A percentile compares a stretch with the other conserved stretches of the same genome.
Evolutionary conservation across 2,329 filamentous ascomycete genomes (phyloP).

Genomic region (Talaromyces albobiverticillius): DNA sequence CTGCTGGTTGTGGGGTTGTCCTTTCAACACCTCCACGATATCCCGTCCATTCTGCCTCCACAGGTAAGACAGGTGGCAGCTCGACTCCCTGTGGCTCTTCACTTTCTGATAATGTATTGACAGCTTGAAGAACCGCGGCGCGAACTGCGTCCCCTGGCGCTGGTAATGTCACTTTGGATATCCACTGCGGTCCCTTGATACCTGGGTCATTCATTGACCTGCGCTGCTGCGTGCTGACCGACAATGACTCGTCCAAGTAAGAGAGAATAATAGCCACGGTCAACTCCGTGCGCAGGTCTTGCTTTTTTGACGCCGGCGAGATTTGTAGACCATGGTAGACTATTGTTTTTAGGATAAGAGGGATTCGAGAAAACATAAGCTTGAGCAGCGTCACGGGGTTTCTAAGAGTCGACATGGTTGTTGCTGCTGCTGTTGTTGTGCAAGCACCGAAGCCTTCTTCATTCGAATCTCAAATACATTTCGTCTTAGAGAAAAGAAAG

Average conservation of each 20-base stretch:
- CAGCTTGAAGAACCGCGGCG: conserved; percentile 36
- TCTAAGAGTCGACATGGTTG: conserved; percentile 24
- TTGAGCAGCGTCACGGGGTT: conserved; percentile 30
- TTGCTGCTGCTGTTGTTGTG: too few species aligned
- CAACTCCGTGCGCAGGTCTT: conserved; percentile 74
- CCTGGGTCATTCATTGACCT: conserved; percentile 61
- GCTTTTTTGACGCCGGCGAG: conserved; percentile 69
- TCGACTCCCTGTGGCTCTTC: conserved; percentile 37
- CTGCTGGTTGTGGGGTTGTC: conserved; percentile 35
- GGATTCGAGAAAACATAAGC: conserved; percentile 37
- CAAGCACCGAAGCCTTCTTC: too few species aligned
- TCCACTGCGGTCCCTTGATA: conserved; percentile 78
- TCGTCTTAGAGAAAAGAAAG: too few species aligned
- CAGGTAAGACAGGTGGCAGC: conserved; percentile 31
- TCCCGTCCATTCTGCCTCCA: conserved; percentile 48
- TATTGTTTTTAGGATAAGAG: conserved; percentile 42
- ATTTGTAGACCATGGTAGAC: conserved; percentile 54
- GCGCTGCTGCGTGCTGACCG: conserved; percentile 63
- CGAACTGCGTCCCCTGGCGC: conserved; percentile 50
- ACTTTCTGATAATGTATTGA: conserved; percentile 33
- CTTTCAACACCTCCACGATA: conserved; percentile 38
- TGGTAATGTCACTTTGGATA: conserved; percentile 66
- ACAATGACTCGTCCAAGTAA: conserved; percentile 51
- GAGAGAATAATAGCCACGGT: conserved; percentile 69
- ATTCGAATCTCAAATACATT: too few species aligned